Percentiles rank a stretch among this genome's conserved stretches.
Conservation (phyloP, 1,139 yeast species). For the Geotrichum reessii region DNA sequence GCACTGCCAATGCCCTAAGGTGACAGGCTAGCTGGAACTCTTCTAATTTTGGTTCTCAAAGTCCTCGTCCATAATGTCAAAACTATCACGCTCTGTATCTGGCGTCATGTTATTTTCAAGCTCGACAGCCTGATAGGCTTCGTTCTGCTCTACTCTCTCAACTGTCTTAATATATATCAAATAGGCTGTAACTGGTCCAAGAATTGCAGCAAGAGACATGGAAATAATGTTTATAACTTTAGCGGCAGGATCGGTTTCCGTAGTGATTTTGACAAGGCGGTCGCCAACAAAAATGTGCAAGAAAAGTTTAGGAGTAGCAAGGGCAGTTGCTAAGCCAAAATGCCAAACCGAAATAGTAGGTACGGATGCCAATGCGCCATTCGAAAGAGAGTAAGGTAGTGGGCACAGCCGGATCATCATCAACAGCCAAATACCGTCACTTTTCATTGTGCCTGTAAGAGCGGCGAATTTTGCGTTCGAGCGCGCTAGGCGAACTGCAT, state of each 20-base stretch:
- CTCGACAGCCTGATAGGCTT: constrained; percentile 8
- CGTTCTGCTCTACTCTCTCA: constrained; percentile 12
- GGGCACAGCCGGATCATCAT: constrained; percentile 80
- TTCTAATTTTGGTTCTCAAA: neutral
- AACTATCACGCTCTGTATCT: constrained; percentile 9
- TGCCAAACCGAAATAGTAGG: constrained; percentile 55
- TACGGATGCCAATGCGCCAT: constrained; percentile 85
- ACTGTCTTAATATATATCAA: constrained; percentile 47
- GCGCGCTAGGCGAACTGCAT: constrained; percentile 50
- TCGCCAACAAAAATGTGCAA: constrained; percentile 78
- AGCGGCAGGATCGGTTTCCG: constrained; percentile 45
- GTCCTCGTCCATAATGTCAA: constrained; percentile 4
- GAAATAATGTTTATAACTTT: constrained; percentile 60
- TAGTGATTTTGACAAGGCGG: constrained; percentile 64
- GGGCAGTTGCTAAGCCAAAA: constrained; percentile 43
- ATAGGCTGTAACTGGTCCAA: constrained; percentile 62
- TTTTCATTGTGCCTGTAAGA: constrained; percentile 63
- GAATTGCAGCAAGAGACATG: constrained; percentile 51
- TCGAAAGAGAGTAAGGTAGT: constrained; percentile 83
- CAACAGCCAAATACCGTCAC: constrained; percentile 60
- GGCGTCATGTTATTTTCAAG: neutral
- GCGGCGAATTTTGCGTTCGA: constrained; percentile 65
- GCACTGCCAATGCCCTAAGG: neutral
- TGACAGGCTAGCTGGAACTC: neutral
- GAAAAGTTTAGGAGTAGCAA: constrained; percentile 76